Evolutionary conservation across 208 protist genomes (phyloP), one percentile per base, ranked within the genome.

Genomic region (Acanthamoeba sp.): DNA sequence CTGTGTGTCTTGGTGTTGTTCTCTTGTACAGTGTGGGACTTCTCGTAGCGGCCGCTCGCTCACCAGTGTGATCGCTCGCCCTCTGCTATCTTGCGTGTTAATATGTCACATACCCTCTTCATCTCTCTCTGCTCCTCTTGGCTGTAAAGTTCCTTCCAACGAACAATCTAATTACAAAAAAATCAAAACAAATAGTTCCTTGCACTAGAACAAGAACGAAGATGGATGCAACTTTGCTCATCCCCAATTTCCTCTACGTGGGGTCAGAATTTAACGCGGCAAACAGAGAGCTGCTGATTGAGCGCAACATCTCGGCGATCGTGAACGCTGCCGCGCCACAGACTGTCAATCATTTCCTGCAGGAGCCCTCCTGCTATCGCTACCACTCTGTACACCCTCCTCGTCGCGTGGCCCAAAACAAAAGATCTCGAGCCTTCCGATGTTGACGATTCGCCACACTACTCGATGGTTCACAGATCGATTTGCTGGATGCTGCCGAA

Each of bases 221-320:
- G 55, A 62, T 62, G 55, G 55, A 62, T 14, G 55, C 66, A 2
- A 76, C 66, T 1, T 20, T 76, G 36, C 66, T 76, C 29, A 76
- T 76, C 29, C 66, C 66, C 66, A 76, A 76, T 20, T 76, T 76
- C 66, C 36, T 76, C 32, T 76, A 76, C n/a, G 18, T 76, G 66
- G 66, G 66, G 20, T 76, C 66, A 20, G 66, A 76, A 76, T 38
- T 29, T 10, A 76, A 76, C 20, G 66, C 66, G 20, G 66, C 66
- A 24, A n/a, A 76, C 36, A 16, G 66, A 20, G 66, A 38, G 32
- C 66, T 76, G 32, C 29, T 76, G 16, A 38, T 76, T 24, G 66
- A 29, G n/a, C 29, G 7, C 36, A 76, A 76, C 66, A 76, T 76
- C 22, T 76, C 66, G 36, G 66, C 36, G 1, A 76, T 76, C 66